Conservation (phyloP, 306 rosid genomes). For the Chamaecrista fasciculata region DNA sequence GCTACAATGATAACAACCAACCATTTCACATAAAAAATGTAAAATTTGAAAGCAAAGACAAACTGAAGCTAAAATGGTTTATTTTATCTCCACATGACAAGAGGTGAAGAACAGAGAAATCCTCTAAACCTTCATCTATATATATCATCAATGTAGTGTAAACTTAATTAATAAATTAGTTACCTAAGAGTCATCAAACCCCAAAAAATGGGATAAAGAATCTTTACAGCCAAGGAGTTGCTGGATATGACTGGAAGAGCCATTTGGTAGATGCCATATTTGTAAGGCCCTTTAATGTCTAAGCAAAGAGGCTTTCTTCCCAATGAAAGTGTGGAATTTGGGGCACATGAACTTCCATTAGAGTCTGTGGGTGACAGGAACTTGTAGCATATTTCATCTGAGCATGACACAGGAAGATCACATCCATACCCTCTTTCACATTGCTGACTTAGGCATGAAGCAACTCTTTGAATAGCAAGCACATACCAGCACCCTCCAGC, state of each 20-base stretch:
- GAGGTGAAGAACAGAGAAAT: too few relatives aligned
- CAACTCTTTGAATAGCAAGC: slow-evolving; percentile 93
- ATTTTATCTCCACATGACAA: too few relatives aligned
- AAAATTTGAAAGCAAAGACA: too few relatives aligned
- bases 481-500: slow-evolving; percentile 99
- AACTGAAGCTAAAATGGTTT: too few relatives aligned
- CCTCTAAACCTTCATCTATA: too few relatives aligned
- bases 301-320: slow-evolving; percentile 67
- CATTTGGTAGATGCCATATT: slow-evolving; percentile 89
- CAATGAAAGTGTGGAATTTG: slow-evolving; percentile 36
- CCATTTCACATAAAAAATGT: neutral
- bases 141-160: too few relatives aligned
- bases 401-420: slow-evolving; percentile 61
- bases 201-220: slow-evolving; percentile 98
- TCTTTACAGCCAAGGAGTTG: slow-evolving; percentile 79
- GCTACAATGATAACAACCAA: slow-evolving; percentile 47
- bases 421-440: slow-evolving; percentile 63
- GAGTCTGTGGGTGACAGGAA: slow-evolving; percentile 28
- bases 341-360: slow-evolving; percentile 40
- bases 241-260: slow-evolving; percentile 99
- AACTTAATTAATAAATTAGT: neutral
- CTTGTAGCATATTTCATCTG: slow-evolving; percentile 62
- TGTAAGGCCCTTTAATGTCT: slow-evolving; percentile 72
- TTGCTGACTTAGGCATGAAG: slow-evolving; percentile 74
- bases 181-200: slow-evolving; percentile 98